Evolutionary conservation across 1,284 basidiomycete species (phyloP).

Genomic region (Mycena citricolor): DNA sequence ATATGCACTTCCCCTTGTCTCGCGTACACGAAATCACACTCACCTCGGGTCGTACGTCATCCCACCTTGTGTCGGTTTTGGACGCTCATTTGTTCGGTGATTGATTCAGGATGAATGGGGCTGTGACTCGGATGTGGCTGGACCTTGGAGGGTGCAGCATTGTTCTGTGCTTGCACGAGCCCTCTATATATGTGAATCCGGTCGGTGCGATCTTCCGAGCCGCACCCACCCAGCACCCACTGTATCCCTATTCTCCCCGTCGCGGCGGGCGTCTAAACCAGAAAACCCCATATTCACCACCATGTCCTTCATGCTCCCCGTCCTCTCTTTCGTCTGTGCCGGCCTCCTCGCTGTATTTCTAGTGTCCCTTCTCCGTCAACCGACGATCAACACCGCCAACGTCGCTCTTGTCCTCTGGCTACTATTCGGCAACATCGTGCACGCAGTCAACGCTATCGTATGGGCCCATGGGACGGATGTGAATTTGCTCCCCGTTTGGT

Average conservation of each 20-base stretch:
- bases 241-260: too few relatives aligned
- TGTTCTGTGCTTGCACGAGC: too few relatives aligned
- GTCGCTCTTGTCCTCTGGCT: slow-evolving; percentile 53
- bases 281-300: slow-evolving; percentile 1
- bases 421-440: slow-evolving; percentile 44
- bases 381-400: slow-evolving; percentile 45
- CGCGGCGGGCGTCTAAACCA: not conserved
- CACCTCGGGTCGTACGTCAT: too few relatives aligned
- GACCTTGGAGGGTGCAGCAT: slow-evolving; percentile 13
- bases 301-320: slow-evolving; percentile 31
- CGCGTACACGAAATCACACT: too few relatives aligned
- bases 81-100: slow-evolving; percentile 12
- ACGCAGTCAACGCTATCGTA: slow-evolving; percentile 48
- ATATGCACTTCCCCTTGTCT: too few relatives aligned
- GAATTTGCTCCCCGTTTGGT: slow-evolving; percentile 46
- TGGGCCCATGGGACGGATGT: slow-evolving; percentile 53
- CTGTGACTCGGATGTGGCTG: slow-evolving; percentile 2
- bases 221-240: slow-evolving; percentile 8
- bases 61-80: slow-evolving; percentile 16
- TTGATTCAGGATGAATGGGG: not conserved
- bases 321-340: slow-evolving; percentile 38
- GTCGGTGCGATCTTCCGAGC: slow-evolving; percentile 8
- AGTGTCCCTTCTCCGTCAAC: slow-evolving; percentile 45
- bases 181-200: slow-evolving; percentile 9
- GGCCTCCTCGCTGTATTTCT: slow-evolving; percentile 39